A percentile compares a stretch with the other conserved stretches of the same genome.
Evolutionary conservation across 805 yeast species (phyloP).

Genomic region (Maudiozyma saulgeensis): DNA sequence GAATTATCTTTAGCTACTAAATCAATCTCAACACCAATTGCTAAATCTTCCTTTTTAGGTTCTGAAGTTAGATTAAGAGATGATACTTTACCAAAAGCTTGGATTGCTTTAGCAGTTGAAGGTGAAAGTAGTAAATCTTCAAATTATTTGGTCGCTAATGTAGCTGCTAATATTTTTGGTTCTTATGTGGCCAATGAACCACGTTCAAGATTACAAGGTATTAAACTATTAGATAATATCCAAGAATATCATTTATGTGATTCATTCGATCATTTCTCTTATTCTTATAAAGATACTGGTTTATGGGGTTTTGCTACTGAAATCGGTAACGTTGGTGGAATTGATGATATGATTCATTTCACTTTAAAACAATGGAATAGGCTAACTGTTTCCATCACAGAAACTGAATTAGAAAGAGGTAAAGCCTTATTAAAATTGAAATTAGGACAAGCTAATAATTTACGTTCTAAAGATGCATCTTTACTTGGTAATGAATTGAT

Average conservation of each 20-base stretch:
- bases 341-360: constrained; percentile 76
- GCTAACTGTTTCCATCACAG: constrained; percentile 63
- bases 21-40: constrained; percentile 32
- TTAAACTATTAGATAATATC: constrained; percentile 61
- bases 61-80: constrained; percentile 84
- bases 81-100: constrained; percentile 74
- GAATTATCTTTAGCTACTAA: constrained; percentile 30
- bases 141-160: constrained; percentile 60
- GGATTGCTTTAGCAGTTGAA: constrained; percentile 64
- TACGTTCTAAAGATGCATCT: constrained; percentile 1
- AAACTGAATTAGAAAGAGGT: constrained; percentile 70
- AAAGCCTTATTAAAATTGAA: constrained; percentile 61
- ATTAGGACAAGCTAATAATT: constrained; percentile 30
- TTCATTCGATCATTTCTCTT: constrained; percentile 60
- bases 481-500: constrained; percentile 4
- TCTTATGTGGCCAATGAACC: constrained; percentile 47
- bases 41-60: constrained; percentile 62
- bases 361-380: constrained; percentile 83
- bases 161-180: constrained; percentile 59
- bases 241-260: constrained; percentile 67
- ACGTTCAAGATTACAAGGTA: constrained; percentile 48
- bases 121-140: constrained; percentile 60
- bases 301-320: constrained; percentile 75
- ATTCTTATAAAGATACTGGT: constrained; percentile 67
- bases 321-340: constrained; percentile 45